Conservation (phyloP, 176 grass and related monocot species). For the Carex littledalei region DNA sequence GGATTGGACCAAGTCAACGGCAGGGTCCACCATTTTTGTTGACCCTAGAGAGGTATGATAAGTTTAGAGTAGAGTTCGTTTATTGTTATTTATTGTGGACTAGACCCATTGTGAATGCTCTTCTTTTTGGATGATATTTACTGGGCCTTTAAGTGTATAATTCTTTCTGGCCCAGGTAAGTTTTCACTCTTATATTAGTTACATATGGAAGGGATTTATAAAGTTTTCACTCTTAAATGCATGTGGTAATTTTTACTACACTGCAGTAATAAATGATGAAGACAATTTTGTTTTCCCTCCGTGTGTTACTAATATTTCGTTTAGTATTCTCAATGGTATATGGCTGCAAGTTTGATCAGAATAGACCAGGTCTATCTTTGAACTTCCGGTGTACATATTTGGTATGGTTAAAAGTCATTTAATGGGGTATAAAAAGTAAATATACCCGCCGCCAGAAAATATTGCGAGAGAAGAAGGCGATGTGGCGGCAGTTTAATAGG, state of each 20-base stretch:
- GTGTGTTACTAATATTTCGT: background rate
- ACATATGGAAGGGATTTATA: background rate
- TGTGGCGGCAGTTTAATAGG: background rate
- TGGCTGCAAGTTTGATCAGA: background rate
- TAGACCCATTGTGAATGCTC: background rate
- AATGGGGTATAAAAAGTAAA: background rate
- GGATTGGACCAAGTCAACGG: constrained; percentile 73
- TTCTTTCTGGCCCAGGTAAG: background rate
- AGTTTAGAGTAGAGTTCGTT: background rate
- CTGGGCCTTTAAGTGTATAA: background rate
- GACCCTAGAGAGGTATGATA: constrained; percentile 83
- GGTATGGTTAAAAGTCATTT: background rate
- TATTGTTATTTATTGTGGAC: background rate
- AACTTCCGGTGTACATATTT: background rate
- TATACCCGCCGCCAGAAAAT: background rate
- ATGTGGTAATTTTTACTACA: too few species aligned
- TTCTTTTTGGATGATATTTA: background rate
- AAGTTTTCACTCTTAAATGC: background rate
- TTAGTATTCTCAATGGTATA: background rate
- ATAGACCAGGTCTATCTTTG: background rate
- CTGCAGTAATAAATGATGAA: background rate
- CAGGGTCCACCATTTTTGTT: constrained; percentile 59
- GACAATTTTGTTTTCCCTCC: background rate
- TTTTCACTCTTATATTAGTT: background rate
- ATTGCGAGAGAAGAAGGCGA: background rate